These are phyloP conservation scores for Globisporangium rhizosaccharum DNA, from an alignment of 352 stramenopile genomes.

Conservation along the genomic window DNA sequence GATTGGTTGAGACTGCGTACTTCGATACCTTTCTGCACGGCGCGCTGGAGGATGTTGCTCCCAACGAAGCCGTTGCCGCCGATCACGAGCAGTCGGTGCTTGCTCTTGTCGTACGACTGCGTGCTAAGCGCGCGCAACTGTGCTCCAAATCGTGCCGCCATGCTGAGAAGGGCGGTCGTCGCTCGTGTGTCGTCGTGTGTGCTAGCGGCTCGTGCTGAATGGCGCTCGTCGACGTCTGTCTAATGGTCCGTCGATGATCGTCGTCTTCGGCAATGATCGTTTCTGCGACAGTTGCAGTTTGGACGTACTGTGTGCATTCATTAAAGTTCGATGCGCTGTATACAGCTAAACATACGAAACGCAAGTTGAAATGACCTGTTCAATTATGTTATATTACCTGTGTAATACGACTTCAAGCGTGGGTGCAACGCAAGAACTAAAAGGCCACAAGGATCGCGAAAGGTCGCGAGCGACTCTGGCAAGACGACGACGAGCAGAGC, in stretches of 20 bases:
- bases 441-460: no score
- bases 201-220: background rate
- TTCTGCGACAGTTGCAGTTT: background rate
- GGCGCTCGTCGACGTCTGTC: background rate
- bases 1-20: slow-evolving; percentile 84
- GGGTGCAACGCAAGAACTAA: no score
- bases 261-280: background rate
- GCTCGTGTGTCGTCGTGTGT: no score
- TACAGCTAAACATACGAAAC: no score
- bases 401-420: no score
- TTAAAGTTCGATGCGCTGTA: no score
- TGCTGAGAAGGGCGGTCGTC: background rate
- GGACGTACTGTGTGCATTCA: no score
- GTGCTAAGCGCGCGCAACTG: slow-evolving; percentile 21
- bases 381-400: no score
- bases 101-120: slow-evolving; percentile 55
- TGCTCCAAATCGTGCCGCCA: background rate
- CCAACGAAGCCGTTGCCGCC: slow-evolving; percentile 88
- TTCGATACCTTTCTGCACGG: slow-evolving; percentile 81
- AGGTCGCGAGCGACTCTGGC: no score
- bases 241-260: no score
- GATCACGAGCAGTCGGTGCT: slow-evolving; percentile 81
- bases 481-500: no score
- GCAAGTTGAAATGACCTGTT: no score
- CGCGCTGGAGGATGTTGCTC: slow-evolving; percentile 87